Conservation (phyloP, 1,139 yeast species). For the Petasospora rhodanensis region DNA sequence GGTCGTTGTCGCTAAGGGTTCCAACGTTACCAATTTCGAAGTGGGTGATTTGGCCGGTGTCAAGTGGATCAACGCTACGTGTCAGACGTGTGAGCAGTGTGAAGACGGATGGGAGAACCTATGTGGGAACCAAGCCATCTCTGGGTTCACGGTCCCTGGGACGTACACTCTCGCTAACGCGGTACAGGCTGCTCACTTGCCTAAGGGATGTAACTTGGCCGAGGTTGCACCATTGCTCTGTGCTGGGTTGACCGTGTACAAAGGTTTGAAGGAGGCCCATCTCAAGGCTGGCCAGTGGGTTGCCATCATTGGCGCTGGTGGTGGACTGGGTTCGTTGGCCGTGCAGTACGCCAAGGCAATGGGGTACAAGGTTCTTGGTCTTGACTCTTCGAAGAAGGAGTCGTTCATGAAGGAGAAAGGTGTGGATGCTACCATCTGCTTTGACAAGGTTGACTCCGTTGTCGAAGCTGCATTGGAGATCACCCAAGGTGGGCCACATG, state of each 20-base stretch:
- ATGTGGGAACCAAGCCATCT: slow-evolving; percentile 51
- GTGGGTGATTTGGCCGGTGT: slow-evolving; percentile 60
- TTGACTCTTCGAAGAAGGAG: slow-evolving; percentile 60
- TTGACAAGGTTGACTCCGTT: slow-evolving; percentile 9
- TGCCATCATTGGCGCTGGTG: slow-evolving; percentile 63
- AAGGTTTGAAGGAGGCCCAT: slow-evolving; percentile 13
- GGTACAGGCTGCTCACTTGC: slow-evolving; percentile 58
- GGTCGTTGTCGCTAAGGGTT: slow-evolving; percentile 56
- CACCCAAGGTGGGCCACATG: slow-evolving; percentile 15
- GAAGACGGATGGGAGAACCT: slow-evolving; percentile 49
- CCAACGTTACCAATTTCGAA: slow-evolving; percentile 50
- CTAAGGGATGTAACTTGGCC: slow-evolving; percentile 53
- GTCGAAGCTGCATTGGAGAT: slow-evolving; percentile 7
- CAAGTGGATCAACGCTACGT: slow-evolving; percentile 61
- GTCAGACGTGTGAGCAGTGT: slow-evolving; percentile 56
- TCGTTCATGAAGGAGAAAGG: slow-evolving; percentile 30
- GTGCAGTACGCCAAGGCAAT: slow-evolving; percentile 60
- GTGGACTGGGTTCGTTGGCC: slow-evolving; percentile 64
- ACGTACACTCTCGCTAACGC: slow-evolving; percentile 67
- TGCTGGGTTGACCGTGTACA: slow-evolving; percentile 18
- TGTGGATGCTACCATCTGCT: slow-evolving; percentile 9
- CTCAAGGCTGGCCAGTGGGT: slow-evolving; percentile 56
- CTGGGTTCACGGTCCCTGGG: too few species aligned
- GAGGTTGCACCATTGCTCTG: slow-evolving; percentile 57
- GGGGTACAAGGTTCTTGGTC: slow-evolving; percentile 58